A percentile compares a stretch with the other conserved stretches of the same genome.
phyloP scores from a whole-genome alignment of 2,329 filamentous ascomycete genomes.

The Apiospora malaysiana region DNA sequence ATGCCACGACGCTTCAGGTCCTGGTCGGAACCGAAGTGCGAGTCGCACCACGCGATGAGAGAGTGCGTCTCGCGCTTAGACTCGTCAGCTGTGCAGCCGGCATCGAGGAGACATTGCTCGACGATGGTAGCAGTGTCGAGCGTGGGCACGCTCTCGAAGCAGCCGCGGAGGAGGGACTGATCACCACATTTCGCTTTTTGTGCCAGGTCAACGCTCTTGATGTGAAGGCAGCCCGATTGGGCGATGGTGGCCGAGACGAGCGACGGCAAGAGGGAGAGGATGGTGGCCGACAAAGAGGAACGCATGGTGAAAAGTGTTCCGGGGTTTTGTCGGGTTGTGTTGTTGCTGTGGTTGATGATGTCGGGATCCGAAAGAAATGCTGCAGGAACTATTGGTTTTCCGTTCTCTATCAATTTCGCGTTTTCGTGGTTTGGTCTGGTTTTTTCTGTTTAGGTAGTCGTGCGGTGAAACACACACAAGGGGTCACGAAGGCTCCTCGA shows the following conservation, averaged over 20 bases:
- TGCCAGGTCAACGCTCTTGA: slow-evolving; percentile 47
- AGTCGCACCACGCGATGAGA: slow-evolving; percentile 42
- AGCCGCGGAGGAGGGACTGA: slow-evolving; percentile 47
- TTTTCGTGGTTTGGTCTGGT: slow-evolving; percentile 2
- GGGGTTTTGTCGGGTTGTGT: not conserved
- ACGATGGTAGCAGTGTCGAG: slow-evolving; percentile 42
- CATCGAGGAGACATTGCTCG: slow-evolving; percentile 44
- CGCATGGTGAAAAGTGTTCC: slow-evolving; percentile 23
- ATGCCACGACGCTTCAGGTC: slow-evolving; percentile 16
- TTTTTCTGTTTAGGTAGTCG: not conserved
- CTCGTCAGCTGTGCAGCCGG: slow-evolving; percentile 45
- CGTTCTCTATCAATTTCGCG: slow-evolving; percentile 1
- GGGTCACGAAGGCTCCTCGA: not conserved
- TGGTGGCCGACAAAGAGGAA: slow-evolving; percentile 20
- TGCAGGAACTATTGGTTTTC: not conserved
- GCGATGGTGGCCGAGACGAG: slow-evolving; percentile 23
- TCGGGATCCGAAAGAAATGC: slow-evolving; percentile 2
- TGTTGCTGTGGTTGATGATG: not conserved
- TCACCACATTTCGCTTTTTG: slow-evolving; percentile 51
- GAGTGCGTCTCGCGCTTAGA: slow-evolving; percentile 42
- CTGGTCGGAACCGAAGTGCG: not conserved
- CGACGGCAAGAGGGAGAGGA: slow-evolving; percentile 26
- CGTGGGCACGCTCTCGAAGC: slow-evolving; percentile 44
- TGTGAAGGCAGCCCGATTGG: slow-evolving; percentile 46
- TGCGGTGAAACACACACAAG: slow-evolving; percentile 7